A percentile compares a stretch with the other conserved stretches of the same genome.
phyloP scores from a whole-genome alignment of 2,329 filamentous ascomycete genomes.

The Ascocoryne sarcoides region DNA sequence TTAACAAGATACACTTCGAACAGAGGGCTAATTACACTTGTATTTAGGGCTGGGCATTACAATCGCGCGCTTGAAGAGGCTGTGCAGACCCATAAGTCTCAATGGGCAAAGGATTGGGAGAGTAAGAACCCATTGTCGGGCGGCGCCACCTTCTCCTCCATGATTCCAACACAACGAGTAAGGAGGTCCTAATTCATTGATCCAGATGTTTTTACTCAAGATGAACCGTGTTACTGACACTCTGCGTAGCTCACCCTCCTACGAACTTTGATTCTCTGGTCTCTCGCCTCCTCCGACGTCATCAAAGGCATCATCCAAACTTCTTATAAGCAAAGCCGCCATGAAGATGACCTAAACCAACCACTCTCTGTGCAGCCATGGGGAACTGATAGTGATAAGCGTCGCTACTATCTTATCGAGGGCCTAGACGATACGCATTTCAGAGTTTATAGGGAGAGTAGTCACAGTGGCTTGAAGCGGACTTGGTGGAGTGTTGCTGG shows the following conservation, averaged over 20 bases:
- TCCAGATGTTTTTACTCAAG: no score
- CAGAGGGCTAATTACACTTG: no score
- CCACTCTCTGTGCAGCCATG: constrained; percentile 83
- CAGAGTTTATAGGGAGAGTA: constrained; percentile 87
- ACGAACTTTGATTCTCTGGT: constrained; percentile 78
- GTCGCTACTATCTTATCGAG: constrained; percentile 89
- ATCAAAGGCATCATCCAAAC: constrained; percentile 76
- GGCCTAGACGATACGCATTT: constrained; percentile 92
- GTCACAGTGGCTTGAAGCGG: constrained; percentile 62
- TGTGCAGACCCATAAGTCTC: constrained; percentile 69
- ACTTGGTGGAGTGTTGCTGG: constrained; percentile 94
- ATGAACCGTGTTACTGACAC: constrained; percentile 1
- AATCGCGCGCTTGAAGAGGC: constrained; percentile 90
- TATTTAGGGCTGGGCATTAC: constrained; percentile 88
- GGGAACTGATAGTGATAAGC: constrained; percentile 83
- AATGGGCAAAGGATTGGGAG: constrained; percentile 84
- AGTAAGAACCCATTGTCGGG: constrained; percentile 76
- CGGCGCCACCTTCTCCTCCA: constrained; percentile 69
- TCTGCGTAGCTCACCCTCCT: constrained; percentile 65
- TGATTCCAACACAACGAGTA: constrained; percentile 78
- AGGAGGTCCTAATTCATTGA: constrained; percentile 25
- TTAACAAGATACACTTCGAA: no score
- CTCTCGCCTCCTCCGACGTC: constrained; percentile 76
- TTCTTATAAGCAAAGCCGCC: constrained; percentile 79
- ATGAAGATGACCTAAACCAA: constrained; percentile 71